These are phyloP conservation scores for Fagopyrum homotropicum DNA, from an alignment of 148 eudicot species.

Conservation along the genomic window DNA sequence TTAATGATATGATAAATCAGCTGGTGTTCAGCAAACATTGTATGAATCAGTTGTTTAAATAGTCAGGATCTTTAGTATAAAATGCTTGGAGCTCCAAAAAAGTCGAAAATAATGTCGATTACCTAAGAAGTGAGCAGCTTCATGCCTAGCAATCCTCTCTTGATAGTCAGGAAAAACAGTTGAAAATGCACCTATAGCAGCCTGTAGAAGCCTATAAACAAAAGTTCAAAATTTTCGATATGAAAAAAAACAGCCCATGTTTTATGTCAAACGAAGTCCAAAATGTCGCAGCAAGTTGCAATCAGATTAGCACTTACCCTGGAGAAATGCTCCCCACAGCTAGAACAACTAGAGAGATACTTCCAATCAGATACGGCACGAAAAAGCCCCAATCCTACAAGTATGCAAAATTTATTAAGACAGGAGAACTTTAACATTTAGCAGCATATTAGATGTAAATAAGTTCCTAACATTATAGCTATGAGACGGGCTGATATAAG, in stretches of 20 bases:
- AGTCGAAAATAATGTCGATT: conserved; percentile 10
- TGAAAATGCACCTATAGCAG: conserved; percentile 75
- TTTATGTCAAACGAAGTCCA: not conserved
- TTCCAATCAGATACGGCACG: conserved; percentile 84
- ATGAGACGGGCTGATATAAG: not conserved
- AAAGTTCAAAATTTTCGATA: not conserved
- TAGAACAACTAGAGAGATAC: conserved; percentile 83
- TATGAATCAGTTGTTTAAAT: not conserved
- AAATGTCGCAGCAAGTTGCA: not conserved
- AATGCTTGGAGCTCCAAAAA: not conserved
- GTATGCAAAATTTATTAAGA: not conserved
- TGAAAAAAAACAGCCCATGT: not conserved
- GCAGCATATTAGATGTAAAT: not conserved
- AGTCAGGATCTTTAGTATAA: not conserved
- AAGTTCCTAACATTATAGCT: not conserved
- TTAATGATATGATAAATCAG: not conserved
- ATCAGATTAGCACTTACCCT: conserved; percentile 45
- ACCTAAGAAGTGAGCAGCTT: conserved; percentile 97
- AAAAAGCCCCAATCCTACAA: conserved; percentile 96
- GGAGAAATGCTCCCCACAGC: conserved; percentile 87
- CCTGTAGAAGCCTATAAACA: conserved; percentile 81
- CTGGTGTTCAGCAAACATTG: not conserved
- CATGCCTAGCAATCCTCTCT: conserved; percentile 89
- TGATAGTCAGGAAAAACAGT: conserved; percentile 80
- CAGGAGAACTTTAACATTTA: conserved; percentile 1